Conservation (phyloP, 164 flowering plant genomes). For the Warburgia ugandensis region DNA sequence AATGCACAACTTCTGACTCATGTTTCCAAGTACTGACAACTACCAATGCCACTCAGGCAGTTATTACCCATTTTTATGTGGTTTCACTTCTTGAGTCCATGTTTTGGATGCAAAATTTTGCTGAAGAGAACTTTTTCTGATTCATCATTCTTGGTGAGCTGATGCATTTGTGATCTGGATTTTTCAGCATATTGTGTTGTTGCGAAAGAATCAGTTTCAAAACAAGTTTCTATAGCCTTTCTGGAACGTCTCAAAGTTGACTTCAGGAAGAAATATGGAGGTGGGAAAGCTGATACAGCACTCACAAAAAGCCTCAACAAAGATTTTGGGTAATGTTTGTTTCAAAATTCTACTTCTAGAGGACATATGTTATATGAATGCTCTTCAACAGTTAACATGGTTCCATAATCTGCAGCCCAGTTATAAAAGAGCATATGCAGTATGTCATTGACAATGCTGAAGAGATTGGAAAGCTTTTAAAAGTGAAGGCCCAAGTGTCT, state of each 20-base stretch:
- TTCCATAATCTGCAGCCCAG: conserved; percentile 36
- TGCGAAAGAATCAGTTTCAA: conserved; percentile 81
- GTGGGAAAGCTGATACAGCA: conserved; percentile 91
- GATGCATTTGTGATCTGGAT: conserved; percentile 5
- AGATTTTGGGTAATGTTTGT: conserved; percentile 34
- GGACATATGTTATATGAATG: neutral
- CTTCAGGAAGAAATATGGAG: conserved; percentile 80
- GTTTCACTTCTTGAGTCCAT: too few species aligned
- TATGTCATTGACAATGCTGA: conserved; percentile 81
- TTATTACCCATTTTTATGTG: too few species aligned
- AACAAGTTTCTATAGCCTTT: conserved; percentile 77
- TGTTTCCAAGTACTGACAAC: too few species aligned
- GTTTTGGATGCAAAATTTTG: too few species aligned
- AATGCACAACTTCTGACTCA: too few species aligned
- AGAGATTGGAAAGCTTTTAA: conserved; percentile 74
- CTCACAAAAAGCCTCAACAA: conserved; percentile 84
- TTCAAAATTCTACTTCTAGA: neutral
- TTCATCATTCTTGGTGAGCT: too few species aligned
- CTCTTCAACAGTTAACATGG: neutral
- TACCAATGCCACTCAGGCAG: too few species aligned
- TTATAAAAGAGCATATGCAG: conserved; percentile 88
- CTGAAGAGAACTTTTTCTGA: too few species aligned
- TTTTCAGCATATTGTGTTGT: conserved; percentile 86
- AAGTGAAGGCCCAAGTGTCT: conserved; percentile 91
- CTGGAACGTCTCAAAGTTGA: conserved; percentile 75